phyloP scores from a whole-genome alignment of 2,329 filamentous ascomycete species.

The Colletotrichum nymphaeae region DNA sequence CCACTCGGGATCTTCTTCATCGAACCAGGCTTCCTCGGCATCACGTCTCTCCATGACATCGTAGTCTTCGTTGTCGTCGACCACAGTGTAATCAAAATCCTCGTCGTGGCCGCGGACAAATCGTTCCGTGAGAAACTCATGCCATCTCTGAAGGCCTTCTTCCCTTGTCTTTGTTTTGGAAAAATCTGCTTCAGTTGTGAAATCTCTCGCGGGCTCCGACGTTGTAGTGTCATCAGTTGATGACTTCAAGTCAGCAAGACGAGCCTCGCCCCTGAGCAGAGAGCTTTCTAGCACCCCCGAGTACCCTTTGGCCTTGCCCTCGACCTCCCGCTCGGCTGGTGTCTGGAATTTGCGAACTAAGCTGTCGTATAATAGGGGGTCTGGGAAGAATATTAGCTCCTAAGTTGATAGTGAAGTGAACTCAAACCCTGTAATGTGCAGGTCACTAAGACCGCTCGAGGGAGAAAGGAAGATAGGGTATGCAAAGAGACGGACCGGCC shows the following conservation, averaged over 20 bases:
- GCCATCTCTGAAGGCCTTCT: constrained; percentile 77
- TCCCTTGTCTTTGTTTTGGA: constrained; percentile 67
- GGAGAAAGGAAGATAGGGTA: neutral
- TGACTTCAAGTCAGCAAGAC: constrained; percentile 66
- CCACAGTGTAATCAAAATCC: constrained; percentile 80
- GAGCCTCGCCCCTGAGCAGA: constrained; percentile 80
- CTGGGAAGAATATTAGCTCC: constrained; percentile 47
- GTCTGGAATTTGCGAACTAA: constrained; percentile 83
- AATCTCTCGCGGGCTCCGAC: neutral
- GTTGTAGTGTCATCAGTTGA: neutral
- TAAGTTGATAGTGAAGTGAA: neutral
- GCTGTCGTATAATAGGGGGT: constrained; percentile 85
- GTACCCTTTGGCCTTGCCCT: constrained; percentile 81
- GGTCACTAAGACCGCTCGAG: neutral
- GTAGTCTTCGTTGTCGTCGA: constrained; percentile 79
- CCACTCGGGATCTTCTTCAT: constrained; percentile 80
- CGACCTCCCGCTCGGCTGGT: constrained; percentile 76
- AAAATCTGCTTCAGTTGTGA: constrained; percentile 36
- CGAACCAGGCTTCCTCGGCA: constrained; percentile 81
- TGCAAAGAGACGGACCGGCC: constrained; percentile 53
- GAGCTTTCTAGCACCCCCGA: constrained; percentile 83
- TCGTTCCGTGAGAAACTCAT: constrained; percentile 75
- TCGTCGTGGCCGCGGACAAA: constrained; percentile 81
- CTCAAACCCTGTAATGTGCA: neutral
- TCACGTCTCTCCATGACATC: constrained; percentile 73